Conservation (phyloP, 441 rosid genomes). For the Brassica hybrid region DNA sequence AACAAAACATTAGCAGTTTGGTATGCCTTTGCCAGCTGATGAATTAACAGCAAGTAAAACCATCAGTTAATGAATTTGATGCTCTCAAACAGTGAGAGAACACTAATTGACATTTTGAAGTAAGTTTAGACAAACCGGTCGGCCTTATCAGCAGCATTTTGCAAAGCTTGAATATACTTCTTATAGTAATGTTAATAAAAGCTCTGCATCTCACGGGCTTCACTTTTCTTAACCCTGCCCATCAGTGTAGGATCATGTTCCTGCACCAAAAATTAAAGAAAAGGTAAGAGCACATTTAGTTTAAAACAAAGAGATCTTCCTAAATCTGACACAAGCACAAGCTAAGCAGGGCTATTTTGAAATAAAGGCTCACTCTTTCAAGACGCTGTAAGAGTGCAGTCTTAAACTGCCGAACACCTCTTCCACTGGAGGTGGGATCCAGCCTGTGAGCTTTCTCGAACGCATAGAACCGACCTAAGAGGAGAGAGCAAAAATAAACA, state of each 20-base stretch:
- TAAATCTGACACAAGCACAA: constrained; percentile 24
- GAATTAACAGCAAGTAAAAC: constrained; percentile 33
- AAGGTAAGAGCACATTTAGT: not conserved
- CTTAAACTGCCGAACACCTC: too few species aligned
- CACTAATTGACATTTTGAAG: not conserved
- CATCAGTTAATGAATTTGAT: constrained; percentile 11
- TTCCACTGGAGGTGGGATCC: constrained; percentile 8
- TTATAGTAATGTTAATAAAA: constrained; percentile 94
- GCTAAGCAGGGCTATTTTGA: not conserved
- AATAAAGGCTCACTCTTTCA: constrained; percentile 69
- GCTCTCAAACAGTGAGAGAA: constrained; percentile 7
- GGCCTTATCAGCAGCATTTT: too few species aligned
- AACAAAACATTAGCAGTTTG: constrained; percentile 98
- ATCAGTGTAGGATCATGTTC: constrained; percentile 90
- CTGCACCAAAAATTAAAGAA: constrained; percentile 45
- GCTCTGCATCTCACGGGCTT: constrained; percentile 98
- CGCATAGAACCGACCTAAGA: constrained; percentile 94
- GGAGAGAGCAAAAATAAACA: not conserved
- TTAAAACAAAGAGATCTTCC: not conserved
- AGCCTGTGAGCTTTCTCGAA: constrained; percentile 94
- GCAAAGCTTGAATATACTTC: constrained; percentile 95
- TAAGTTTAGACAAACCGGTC: constrained; percentile 67
- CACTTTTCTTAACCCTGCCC: constrained; percentile 91
- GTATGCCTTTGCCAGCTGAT: constrained; percentile 94
- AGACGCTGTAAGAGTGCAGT: constrained; percentile 72